A percentile compares a stretch with the other conserved stretches of the same genome.
Evolutionary conservation across 202 grass and related monocot species (phyloP).

Genomic region (Zizania palustris): DNA sequence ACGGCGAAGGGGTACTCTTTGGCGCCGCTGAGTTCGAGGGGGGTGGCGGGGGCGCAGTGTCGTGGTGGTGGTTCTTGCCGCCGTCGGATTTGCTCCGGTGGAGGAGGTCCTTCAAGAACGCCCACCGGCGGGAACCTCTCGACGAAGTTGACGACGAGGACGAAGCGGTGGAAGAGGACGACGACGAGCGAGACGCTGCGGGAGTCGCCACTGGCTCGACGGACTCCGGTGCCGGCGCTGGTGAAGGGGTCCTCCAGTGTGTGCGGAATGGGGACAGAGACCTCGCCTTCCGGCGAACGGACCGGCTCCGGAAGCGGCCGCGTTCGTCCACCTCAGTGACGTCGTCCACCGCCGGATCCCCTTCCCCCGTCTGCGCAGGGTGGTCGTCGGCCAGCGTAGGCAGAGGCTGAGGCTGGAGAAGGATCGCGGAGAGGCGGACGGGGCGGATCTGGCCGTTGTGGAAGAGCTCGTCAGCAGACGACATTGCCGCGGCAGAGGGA

Average conservation of each 20-base stretch:
- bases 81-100: slow-evolving; percentile 73
- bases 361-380: background rate
- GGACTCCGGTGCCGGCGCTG: background rate
- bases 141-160: slow-evolving; percentile 44
- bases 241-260: slow-evolving; percentile 27
- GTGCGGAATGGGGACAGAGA: slow-evolving; percentile 55
- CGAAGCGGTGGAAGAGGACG: slow-evolving; percentile 59
- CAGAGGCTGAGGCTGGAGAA: slow-evolving; percentile 38
- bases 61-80: slow-evolving; percentile 36
- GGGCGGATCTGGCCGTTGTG: slow-evolving; percentile 70
- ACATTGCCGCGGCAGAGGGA: slow-evolving; percentile 43
- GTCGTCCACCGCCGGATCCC: background rate
- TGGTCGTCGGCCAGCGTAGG: background rate
- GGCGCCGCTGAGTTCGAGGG: background rate
- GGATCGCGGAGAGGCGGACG: slow-evolving; percentile 49
- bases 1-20: slow-evolving; percentile 6
- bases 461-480: slow-evolving; percentile 71
- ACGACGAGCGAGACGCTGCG: slow-evolving; percentile 57
- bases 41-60: background rate
- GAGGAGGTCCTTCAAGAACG: slow-evolving; percentile 70
- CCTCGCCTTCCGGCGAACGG: slow-evolving; percentile 44
- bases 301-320: slow-evolving; percentile 44
- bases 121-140: slow-evolving; percentile 51
- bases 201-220: slow-evolving; percentile 18
- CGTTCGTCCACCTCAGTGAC: slow-evolving; percentile 23